Conservation (phyloP, 140 eudicot species). For the Senecio squalidus region DNA sequence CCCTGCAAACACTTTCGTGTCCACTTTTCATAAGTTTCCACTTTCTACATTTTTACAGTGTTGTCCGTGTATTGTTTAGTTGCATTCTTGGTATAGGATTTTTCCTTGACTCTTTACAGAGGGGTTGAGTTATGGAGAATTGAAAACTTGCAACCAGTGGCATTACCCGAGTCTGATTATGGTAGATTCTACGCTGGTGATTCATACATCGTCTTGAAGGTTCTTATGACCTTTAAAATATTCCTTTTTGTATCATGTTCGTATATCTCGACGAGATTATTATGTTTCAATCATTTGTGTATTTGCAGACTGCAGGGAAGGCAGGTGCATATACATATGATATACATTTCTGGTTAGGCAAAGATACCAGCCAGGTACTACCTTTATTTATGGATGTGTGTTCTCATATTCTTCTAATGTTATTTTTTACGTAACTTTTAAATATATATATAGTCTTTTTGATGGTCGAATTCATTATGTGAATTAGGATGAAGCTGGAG, state of each 20-base stretch:
- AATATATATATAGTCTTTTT: not conserved
- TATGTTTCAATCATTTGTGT: not conserved
- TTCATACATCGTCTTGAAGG: constrained; percentile 83
- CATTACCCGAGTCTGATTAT: constrained; percentile 66
- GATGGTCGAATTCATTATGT: constrained; percentile 6
- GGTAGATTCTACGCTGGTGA: constrained; percentile 84
- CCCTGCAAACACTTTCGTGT: no score
- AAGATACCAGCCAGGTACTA: constrained; percentile 85
- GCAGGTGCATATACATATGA: constrained; percentile 76
- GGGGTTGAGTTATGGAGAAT: constrained; percentile 95
- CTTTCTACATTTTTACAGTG: not conserved
- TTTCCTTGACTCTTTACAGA: constrained; percentile 47
- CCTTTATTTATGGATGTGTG: not conserved
- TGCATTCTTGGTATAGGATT: not conserved
- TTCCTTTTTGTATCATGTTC: not conserved
- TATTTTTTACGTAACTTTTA: no score
- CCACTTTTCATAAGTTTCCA: not conserved
- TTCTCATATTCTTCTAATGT: not conserved
- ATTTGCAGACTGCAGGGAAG: constrained; percentile 74
- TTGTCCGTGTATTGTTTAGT: not conserved
- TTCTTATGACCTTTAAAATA: constrained; percentile 19
- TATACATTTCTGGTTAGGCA: constrained; percentile 97
- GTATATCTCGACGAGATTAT: not conserved
- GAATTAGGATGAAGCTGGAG: constrained; percentile 77
- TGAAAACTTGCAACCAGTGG: constrained; percentile 76